Evolutionary conservation across 208 protist species (phyloP).

Genomic region (Tritrichomonas foetus): DNA sequence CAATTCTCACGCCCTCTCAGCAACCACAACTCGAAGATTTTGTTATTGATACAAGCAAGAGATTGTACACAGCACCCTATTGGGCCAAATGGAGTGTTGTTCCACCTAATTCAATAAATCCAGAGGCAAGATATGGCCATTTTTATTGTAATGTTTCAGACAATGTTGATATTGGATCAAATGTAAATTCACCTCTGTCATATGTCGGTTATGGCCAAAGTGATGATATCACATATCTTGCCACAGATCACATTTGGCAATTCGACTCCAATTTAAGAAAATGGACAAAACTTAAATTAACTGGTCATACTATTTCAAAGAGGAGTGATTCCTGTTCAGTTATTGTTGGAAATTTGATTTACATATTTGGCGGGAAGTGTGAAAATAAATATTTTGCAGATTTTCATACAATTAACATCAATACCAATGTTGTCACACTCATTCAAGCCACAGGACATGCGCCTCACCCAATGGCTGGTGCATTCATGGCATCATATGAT

Average conservation of each 20-base stretch:
- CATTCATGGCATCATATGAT: not conserved
- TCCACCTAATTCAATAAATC: not conserved
- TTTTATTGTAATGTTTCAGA: not conserved
- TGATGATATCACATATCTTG: no score
- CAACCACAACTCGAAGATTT: no score
- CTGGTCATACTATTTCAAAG: not conserved
- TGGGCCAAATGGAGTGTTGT: not conserved
- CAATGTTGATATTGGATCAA: no score
- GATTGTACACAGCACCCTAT: no score
- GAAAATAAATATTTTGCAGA: not conserved
- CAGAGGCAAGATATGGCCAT: not conserved
- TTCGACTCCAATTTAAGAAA: not conserved
- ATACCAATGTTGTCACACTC: not conserved
- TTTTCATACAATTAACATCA: not conserved
- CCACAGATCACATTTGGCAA: not conserved
- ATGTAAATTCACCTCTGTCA: no score
- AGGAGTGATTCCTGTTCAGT: not conserved
- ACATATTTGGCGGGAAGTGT: not conserved
- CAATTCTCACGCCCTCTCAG: no score
- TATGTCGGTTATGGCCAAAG: not conserved
- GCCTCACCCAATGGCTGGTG: not conserved
- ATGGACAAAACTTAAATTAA: not conserved
- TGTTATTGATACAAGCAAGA: no score
- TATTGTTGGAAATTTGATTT: not conserved
- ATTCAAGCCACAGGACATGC: not conserved